Conservation (phyloP, 2,329 filamentous ascomycete genomes). For the Pseudogymnoascus sp. region DNA sequence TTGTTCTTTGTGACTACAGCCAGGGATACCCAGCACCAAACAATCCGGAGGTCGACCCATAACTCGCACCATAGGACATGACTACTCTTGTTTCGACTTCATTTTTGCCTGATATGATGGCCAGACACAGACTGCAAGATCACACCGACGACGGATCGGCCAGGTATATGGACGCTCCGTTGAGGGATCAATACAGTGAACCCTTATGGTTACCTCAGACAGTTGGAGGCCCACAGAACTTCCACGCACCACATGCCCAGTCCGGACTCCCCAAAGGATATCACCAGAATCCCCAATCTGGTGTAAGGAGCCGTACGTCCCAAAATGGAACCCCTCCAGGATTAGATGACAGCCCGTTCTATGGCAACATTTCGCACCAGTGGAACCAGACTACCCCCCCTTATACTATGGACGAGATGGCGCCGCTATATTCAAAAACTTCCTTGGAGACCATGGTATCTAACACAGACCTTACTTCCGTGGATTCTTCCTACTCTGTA, state of each 20-base stretch:
- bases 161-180: constrained; percentile 4
- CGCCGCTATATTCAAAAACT: constrained; percentile 26
- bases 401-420: constrained; percentile 21
- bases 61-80: background rate
- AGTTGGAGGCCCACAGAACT: constrained; percentile 29
- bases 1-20: constrained; percentile 7
- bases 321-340: constrained; percentile 2
- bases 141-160: background rate
- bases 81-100: constrained; percentile 4
- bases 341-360: constrained; percentile 4
- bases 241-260: constrained; percentile 22
- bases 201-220: constrained; percentile 11
- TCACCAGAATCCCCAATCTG: background rate
- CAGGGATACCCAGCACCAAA: constrained; percentile 6
- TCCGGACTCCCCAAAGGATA: constrained; percentile 23
- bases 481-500: constrained; percentile 25
- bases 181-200: constrained; percentile 7
- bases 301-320: background rate
- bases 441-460: constrained; percentile 24
- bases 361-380: constrained; percentile 12
- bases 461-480: constrained; percentile 20
- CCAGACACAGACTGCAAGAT: constrained; percentile 9
- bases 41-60: background rate
- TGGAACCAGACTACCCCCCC: constrained; percentile 24
- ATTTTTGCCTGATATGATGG: constrained; percentile 8